Percentiles rank a stretch among this genome's conserved stretches.
Evolutionary conservation across 202 grass and related monocot genomes (phyloP).

Genomic region (Carex arenaria): DNA sequence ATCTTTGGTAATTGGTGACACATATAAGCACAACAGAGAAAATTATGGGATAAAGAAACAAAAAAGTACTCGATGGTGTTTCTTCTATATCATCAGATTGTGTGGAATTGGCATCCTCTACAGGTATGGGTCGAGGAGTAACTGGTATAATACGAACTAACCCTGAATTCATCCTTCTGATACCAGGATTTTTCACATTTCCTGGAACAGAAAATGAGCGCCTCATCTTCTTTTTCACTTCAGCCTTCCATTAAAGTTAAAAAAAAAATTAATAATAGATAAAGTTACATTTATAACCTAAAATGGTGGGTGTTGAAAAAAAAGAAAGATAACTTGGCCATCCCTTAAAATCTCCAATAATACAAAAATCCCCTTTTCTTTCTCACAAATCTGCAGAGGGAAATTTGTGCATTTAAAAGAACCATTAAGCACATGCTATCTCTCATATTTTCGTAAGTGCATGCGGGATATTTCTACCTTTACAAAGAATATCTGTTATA

Average conservation of each 20-base stretch:
- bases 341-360: neutral
- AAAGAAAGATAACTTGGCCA: neutral
- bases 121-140: constrained; percentile 61
- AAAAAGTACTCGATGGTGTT: constrained; percentile 43
- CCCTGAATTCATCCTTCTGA: constrained; percentile 76
- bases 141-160: constrained; percentile 77
- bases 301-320: neutral
- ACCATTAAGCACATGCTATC: neutral
- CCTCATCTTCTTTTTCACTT: constrained; percentile 63
- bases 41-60: constrained; percentile 5
- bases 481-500: neutral
- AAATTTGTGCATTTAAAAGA: neutral
- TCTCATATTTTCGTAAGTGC: neutral
- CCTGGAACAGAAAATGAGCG: constrained; percentile 89
- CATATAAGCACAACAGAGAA: neutral
- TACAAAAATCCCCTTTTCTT: neutral
- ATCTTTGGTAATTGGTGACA: neutral
- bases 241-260: constrained; percentile 36
- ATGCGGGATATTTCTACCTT: neutral
- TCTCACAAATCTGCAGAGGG: neutral
- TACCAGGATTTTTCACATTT: constrained; percentile 68
- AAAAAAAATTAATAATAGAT: neutral
- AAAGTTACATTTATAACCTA: neutral
- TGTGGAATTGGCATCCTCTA: constrained; percentile 16
- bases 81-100: constrained; percentile 54